A percentile compares a stretch with the other conserved stretches of the same genome.
These are phyloP conservation scores for Aspergillus bertholletiae DNA, from an alignment of 495 filamentous ascomycete species.

Conservation along the genomic window DNA sequence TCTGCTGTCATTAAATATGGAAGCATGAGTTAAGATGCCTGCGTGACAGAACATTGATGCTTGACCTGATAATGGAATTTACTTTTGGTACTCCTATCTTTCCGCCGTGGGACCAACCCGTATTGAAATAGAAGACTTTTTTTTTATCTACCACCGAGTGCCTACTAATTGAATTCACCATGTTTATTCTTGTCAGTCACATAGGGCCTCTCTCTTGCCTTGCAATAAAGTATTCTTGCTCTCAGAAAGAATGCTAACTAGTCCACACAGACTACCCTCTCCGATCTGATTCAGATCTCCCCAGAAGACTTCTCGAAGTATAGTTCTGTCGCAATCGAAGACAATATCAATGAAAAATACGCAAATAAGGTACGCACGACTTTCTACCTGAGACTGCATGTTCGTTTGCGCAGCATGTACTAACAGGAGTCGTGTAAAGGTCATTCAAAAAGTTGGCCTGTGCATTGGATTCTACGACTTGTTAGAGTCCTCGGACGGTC, in stretches of 20 bases:
- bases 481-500: constrained; percentile 79
- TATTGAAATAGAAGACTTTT: background rate
- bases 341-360: constrained; percentile 94
- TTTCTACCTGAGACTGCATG: background rate
- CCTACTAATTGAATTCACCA: constrained; percentile 16
- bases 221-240: background rate
- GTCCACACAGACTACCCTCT: constrained; percentile 58
- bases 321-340: constrained; percentile 76
- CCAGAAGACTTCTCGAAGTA: constrained; percentile 81
- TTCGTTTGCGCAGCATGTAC: background rate
- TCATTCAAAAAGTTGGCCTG: constrained; percentile 78
- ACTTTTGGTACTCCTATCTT: background rate
- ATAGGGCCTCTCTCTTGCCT: background rate
- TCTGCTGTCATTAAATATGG: constrained; percentile 1
- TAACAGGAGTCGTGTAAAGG: constrained; percentile 25
- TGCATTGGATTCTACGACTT: constrained; percentile 91
- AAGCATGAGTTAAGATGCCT: constrained; percentile 9
- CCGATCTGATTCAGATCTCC: constrained; percentile 86
- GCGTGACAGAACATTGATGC: background rate
- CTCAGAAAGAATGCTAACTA: constrained; percentile 13
- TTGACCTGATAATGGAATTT: constrained; percentile 18
- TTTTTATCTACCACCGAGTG: constrained; percentile 1
- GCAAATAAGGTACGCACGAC: constrained; percentile 67
- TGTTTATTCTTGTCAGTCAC: constrained; percentile 54
- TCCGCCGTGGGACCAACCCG: background rate